Evolutionary conservation across 2,329 filamentous ascomycete genomes (phyloP), one percentile per base, ranked within the genome.

Genomic region (Didymellaceae sp.): DNA sequence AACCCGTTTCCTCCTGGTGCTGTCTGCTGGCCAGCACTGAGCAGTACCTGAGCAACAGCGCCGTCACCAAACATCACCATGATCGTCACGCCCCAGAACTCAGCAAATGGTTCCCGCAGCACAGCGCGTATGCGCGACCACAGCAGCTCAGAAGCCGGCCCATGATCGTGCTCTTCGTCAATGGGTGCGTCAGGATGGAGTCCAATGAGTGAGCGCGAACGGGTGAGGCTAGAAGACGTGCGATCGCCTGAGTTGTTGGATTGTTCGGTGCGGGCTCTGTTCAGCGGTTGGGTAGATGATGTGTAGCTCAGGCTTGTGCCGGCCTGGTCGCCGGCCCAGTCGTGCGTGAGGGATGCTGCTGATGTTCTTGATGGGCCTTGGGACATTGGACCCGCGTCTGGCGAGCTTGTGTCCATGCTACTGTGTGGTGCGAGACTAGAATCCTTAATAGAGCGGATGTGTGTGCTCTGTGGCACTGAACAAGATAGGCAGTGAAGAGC

Each of bases 31-130:
- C 70, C 69, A 0, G 66, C 63, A 22, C 68, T 73, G 18, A 78
- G 61, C 13, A 77, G 41, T 0, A 77, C 75, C 47, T 78, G 76
- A 2, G 76, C 76, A 11, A 77, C 74, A 21, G 70, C 66, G 5
- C 75, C 76, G 54, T 78, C 62, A n/a, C 75, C 75, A 52, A 78
- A 78, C 45, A 75, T 64, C 3, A 77, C 68, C 63, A 77, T 70
- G 22, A 76, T 70, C 16, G 73, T 67, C 0, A 70, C 67, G 2
- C 75, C 76, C 55, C 72, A 76, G 58, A 78, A 77, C 51, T 78
- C 76, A 0, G 74, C 70, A 24, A 78, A 75, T 0, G 75, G 75
- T 54, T 78, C 76, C 50, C 75, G 65, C 18, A 78, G 56, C 1
- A 66, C 67, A 5, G 66, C 54, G 14, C 74, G 55, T 32, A 75